Evolutionary conservation across 306 rosid species (phyloP).

Genomic region (Medicago ruthenica): DNA sequence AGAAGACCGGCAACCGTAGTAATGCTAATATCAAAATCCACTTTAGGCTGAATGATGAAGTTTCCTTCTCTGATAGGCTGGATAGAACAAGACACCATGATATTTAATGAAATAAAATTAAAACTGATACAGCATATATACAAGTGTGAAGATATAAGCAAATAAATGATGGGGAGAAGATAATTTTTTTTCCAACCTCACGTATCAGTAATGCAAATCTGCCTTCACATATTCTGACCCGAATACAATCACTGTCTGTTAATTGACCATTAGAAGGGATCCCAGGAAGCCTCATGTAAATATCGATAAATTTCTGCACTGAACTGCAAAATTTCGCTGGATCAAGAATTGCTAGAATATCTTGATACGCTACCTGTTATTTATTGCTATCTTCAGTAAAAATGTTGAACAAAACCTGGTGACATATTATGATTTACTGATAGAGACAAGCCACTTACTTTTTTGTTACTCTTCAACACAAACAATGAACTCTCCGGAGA

Average conservation of each 20-base stretch:
- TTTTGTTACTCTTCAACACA: slow-evolving; percentile 91
- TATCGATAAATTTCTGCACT: slow-evolving; percentile 90
- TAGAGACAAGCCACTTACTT: slow-evolving; percentile 57
- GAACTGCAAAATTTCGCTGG: slow-evolving; percentile 94
- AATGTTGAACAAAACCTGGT: slow-evolving; percentile 35
- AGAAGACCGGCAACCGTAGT: slow-evolving; percentile 98
- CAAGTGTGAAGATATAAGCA: slow-evolving; percentile 9
- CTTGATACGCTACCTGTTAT: slow-evolving; percentile 87
- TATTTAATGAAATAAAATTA: slow-evolving; percentile 28
- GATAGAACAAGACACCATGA: slow-evolving; percentile 35
- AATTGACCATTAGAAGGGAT: slow-evolving; percentile 84
- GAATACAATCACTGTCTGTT: slow-evolving; percentile 92
- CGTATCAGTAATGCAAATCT: slow-evolving; percentile 95
- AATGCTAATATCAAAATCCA: slow-evolving; percentile 96
- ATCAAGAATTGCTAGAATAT: slow-evolving; percentile 89
- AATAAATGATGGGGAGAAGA: slow-evolving; percentile 31
- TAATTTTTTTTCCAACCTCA: slow-evolving; percentile 63
- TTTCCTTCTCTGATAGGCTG: slow-evolving; percentile 99
- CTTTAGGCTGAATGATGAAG: slow-evolving; percentile 98
- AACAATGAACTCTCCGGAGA: slow-evolving; percentile 99
- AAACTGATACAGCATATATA: slow-evolving; percentile 16
- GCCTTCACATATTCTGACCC: slow-evolving; percentile 98
- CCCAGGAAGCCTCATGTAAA: slow-evolving; percentile 93
- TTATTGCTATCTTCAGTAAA: slow-evolving; percentile 42
- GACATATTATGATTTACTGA: slow-evolving; percentile 20